Evolutionary conservation across 176 grass and related monocot species (phyloP), one percentile per base, ranked within the genome.

Genomic region (Oryza meyeriana): DNA sequence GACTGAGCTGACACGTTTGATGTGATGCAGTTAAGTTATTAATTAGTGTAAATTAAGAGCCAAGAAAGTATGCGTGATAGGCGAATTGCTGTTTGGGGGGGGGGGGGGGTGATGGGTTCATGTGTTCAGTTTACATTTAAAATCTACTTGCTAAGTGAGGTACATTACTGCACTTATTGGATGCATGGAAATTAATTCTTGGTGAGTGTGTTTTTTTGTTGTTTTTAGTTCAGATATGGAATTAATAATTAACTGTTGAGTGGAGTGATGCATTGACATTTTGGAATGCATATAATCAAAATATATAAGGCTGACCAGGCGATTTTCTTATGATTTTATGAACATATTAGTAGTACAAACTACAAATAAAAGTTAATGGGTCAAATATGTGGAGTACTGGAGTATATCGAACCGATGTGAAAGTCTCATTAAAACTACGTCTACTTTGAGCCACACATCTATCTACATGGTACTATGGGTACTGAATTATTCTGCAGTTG

Each of bases 41-140:
- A 67, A 34, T 71, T 58, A 67, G 79, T 90, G 88, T 90, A 90
- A 90, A 25, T 59, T 59, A 59, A 87, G 69, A 52, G 69, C 31
- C 81, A 61, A 42, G 48, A 45, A 48, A 50, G 65, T 36, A 17
- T 18, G 22, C 2, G 13, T 11, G 36, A 70, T 61, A 33, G 27
- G 74, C 10, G 79, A 25, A n/a, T n/a, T 63, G 72, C 35, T 63
- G 29, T 63, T 75, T 72, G 11, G 25, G 22, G 61, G 11, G 31
- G 13, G 71, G 67, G 39, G 71, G 67, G 39, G 29, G 22, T 44
- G 4, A 42, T 44, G 2, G 31, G 55, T 47, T 81, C 41, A 25
- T 35, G 20, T 25, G 34, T 87, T 81, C 67, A 30, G 41, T 55
- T 84, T 33, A 73, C 17, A 69, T 44, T 74, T 22, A 48, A 74